These are phyloP conservation scores for Kregervanrija delftensis DNA, from an alignment of 805 yeast species.

Conservation along the genomic window DNA sequence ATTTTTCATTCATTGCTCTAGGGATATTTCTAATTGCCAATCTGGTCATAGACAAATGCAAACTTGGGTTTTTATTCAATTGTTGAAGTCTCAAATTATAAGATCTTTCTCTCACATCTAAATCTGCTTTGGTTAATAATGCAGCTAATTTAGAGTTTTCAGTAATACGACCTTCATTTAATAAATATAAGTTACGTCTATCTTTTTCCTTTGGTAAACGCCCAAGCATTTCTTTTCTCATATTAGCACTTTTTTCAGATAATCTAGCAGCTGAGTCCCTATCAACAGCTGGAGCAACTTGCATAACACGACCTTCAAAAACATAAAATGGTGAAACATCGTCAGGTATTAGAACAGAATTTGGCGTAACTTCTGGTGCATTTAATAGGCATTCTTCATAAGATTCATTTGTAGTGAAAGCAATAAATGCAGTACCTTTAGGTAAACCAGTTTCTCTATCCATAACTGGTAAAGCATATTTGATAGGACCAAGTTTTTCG, in stretches of 20 bases:
- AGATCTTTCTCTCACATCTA: conserved; percentile 85
- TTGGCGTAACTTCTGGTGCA: conserved; percentile 65
- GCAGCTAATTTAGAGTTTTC: conserved; percentile 73
- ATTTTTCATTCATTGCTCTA: conserved; percentile 81
- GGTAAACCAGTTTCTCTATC: conserved; percentile 84
- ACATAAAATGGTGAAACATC: conserved; percentile 88
- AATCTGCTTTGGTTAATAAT: conserved; percentile 58
- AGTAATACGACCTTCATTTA: conserved; percentile 92
- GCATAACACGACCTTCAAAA: conserved; percentile 84
- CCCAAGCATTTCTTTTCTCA: conserved; percentile 72
- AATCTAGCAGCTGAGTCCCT: conserved; percentile 73
- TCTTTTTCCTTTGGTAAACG: conserved; percentile 76
- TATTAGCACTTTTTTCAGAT: conserved; percentile 64
- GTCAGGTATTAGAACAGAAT: conserved; percentile 76
- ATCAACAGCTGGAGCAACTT: conserved; percentile 79
- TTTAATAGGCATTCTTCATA: conserved; percentile 61
- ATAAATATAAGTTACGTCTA: conserved; percentile 72
- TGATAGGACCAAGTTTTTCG: conserved; percentile 74
- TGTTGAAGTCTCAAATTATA: conserved; percentile 82
- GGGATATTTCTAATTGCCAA: conserved; percentile 93
- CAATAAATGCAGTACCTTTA: conserved; percentile 92
- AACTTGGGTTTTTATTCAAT: conserved; percentile 80
- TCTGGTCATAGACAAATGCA: conserved; percentile 91
- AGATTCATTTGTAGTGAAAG: conserved; percentile 58
- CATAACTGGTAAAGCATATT: conserved; percentile 88